These are phyloP conservation scores for Fragilaria radians DNA, from an alignment of 108 stramenopile species.

Conservation along the genomic window DNA sequence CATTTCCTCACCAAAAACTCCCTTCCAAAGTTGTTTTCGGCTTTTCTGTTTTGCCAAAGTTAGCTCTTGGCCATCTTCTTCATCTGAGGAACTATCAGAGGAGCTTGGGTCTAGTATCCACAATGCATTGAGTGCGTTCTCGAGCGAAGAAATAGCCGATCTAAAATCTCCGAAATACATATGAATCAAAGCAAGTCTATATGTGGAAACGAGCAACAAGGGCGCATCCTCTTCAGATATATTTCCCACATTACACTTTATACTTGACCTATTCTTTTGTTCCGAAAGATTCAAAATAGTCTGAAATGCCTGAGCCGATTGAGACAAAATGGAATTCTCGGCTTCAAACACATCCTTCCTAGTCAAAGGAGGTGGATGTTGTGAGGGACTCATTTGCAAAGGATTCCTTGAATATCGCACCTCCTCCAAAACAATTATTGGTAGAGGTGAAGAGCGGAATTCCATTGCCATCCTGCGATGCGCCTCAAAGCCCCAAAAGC, in stretches of 20 bases:
- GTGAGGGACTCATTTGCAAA: background rate
- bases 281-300: conserved; percentile 1
- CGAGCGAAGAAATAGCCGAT: conserved; percentile 2
- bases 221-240: conserved; percentile 7
- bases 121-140: background rate
- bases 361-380: background rate
- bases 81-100: conserved; percentile 6
- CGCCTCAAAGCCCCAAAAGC: conserved; percentile 4
- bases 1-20: background rate
- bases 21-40: background rate
- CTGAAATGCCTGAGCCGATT: conserved; percentile 3
- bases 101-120: conserved; percentile 9
- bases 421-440: conserved; percentile 3
- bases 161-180: conserved; percentile 5
- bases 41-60: background rate
- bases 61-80: background rate
- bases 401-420: background rate
- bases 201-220: conserved; percentile 1
- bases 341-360: background rate
- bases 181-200: conserved; percentile 3
- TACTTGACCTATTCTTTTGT: background rate
- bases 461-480: background rate
- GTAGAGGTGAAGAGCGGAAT: background rate
- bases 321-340: background rate
- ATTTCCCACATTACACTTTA: background rate